These are phyloP conservation scores for Botrytis pseudocinerea DNA, from an alignment of 2,329 filamentous ascomycete genomes.

Conservation along the genomic window DNA sequence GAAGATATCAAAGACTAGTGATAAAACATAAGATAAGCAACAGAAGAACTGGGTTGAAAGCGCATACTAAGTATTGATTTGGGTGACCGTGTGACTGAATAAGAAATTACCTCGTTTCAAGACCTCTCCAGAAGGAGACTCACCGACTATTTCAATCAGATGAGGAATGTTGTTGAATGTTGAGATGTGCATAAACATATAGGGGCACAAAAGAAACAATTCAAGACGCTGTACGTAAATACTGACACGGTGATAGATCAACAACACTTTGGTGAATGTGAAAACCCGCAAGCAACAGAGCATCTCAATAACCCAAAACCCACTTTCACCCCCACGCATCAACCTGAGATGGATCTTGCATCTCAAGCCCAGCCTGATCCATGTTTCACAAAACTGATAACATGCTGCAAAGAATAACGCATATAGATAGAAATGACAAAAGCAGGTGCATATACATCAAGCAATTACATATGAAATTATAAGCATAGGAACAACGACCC, in stretches of 20 bases:
- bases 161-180: no score
- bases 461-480: neutral
- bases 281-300: neutral
- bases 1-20: neutral
- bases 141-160: neutral
- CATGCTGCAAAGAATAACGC: neutral
- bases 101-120: neutral
- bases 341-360: neutral
- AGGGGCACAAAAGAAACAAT: no score
- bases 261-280: neutral
- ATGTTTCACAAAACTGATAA: neutral
- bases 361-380: neutral
- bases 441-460: slow-evolving; percentile 2
- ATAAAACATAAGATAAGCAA: neutral
- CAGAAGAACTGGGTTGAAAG: no score
- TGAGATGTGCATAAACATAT: neutral
- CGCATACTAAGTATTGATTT: neutral
- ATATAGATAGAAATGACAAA: neutral
- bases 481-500: neutral
- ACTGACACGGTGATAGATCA: neutral
- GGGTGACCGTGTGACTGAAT: neutral
- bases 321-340: neutral
- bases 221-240: neutral
- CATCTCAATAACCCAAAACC: neutral
- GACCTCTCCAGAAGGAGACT: neutral